Percentiles rank a stretch among this genome's conserved stretches.
Evolutionary conservation across 1,139 yeast genomes (phyloP).

Genomic region (Pneumocystis jirovecii): DNA sequence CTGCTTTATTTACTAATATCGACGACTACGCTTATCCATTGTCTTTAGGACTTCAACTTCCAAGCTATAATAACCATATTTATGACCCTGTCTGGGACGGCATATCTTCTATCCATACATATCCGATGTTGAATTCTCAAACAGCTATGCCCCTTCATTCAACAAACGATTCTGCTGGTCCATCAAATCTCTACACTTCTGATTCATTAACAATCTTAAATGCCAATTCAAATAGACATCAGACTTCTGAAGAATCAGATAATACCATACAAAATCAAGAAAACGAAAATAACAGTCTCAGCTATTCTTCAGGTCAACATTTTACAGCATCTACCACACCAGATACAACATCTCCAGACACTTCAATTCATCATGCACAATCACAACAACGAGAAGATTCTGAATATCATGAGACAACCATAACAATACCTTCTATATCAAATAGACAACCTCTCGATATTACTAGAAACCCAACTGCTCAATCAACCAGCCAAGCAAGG

Average conservation of each 20-base stretch:
- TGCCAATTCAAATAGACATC: not conserved
- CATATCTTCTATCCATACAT: slow-evolving; percentile 24
- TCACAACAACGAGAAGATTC: not conserved
- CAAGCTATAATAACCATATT: slow-evolving; percentile 69
- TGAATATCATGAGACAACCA: not conserved
- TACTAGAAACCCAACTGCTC: not conserved
- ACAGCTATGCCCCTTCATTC: not conserved
- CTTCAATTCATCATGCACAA: not conserved
- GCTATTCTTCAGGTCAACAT: not conserved
- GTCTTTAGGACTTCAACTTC: slow-evolving; percentile 55
- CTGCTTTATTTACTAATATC: slow-evolving; percentile 46
- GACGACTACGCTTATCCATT: slow-evolving; percentile 14
- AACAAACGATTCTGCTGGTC: not conserved
- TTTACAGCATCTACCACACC: not conserved
- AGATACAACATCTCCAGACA: not conserved
- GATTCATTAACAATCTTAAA: not conserved
- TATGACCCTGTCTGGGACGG: slow-evolving; percentile 78
- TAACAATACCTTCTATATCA: not conserved
- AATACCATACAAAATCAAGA: not conserved
- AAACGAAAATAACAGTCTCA: not conserved
- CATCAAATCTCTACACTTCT: not conserved
- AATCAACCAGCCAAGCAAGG: not conserved
- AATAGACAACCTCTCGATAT: not conserved
- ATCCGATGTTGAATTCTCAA: slow-evolving; percentile 18
- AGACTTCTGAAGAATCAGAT: not conserved